Evolutionary conservation across 2,329 filamentous ascomycete genomes (phyloP).

Genomic region (Trichoderma koningiopsis): DNA sequence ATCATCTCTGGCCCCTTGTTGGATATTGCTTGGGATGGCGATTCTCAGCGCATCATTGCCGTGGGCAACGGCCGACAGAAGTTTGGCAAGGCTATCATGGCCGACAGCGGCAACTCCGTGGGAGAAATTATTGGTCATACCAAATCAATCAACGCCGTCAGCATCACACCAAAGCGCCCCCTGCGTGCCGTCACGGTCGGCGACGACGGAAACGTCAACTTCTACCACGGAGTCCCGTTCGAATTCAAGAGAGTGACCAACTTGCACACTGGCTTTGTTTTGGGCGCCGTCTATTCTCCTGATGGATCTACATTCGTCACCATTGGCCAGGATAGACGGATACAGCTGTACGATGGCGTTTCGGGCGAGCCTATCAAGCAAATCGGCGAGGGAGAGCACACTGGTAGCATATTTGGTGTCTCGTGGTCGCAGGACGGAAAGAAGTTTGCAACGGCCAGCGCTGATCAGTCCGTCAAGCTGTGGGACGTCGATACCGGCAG

Average conservation of each 20-base stretch:
- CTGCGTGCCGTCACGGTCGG: slow-evolving; percentile 87
- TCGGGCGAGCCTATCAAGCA: slow-evolving; percentile 79
- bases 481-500: slow-evolving; percentile 87
- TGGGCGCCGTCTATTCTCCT: slow-evolving; percentile 85
- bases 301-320: slow-evolving; percentile 81
- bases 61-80: slow-evolving; percentile 94
- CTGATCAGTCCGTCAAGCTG: slow-evolving; percentile 90
- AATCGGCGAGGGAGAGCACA: slow-evolving; percentile 83
- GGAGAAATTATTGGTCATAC: slow-evolving; percentile 93
- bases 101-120: slow-evolving; percentile 93
- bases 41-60: slow-evolving; percentile 93
- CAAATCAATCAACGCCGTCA: slow-evolving; percentile 86
- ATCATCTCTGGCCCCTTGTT: slow-evolving; percentile 96
- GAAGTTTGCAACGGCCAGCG: slow-evolving; percentile 85
- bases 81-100: slow-evolving; percentile 91
- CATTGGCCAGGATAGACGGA: slow-evolving; percentile 87
- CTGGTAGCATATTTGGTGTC: slow-evolving; percentile 88
- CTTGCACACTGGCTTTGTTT: slow-evolving; percentile 85
- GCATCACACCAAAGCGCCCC: slow-evolving; percentile 87
- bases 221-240: slow-evolving; percentile 92
- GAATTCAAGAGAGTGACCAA: slow-evolving; percentile 87
- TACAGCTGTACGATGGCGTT: slow-evolving; percentile 96
- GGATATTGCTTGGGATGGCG: slow-evolving; percentile 96
- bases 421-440: slow-evolving; percentile 88
- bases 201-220: slow-evolving; percentile 87